Evolutionary conservation across 805 yeast species (phyloP).

Genomic region (Candida caryicola): DNA sequence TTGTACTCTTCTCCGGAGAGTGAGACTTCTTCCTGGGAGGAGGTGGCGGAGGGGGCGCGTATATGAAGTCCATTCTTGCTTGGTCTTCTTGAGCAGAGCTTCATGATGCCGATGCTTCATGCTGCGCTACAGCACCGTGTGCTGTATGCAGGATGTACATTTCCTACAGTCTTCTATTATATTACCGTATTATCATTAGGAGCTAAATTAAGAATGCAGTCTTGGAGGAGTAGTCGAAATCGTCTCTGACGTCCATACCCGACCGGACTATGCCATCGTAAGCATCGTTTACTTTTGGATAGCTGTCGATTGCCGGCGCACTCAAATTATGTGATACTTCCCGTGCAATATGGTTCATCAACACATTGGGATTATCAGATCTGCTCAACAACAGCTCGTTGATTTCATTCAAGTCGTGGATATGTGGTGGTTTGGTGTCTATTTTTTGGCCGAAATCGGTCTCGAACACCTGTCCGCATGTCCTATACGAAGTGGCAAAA

Average conservation of each 20-base stretch:
- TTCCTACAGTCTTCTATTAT: too few relatives aligned
- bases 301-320: slow-evolving; percentile 4
- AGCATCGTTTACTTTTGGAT: neutral
- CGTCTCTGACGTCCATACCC: slow-evolving; percentile 1
- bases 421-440: slow-evolving; percentile 4
- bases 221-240: slow-evolving; percentile 2
- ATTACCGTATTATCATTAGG: too few relatives aligned
- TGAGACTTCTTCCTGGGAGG: neutral
- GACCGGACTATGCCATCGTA: neutral
- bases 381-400: slow-evolving; percentile 5
- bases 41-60: slow-evolving; percentile 16
- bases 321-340: slow-evolving; percentile 8
- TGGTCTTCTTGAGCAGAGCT: too few relatives aligned
- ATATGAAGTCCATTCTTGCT: slow-evolving; percentile 12
- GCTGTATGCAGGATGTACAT: too few relatives aligned
- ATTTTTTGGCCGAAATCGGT: neutral
- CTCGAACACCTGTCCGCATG: too few relatives aligned
- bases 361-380: slow-evolving; percentile 14
- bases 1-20: neutral
- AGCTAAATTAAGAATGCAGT: neutral
- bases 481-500: neutral
- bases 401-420: slow-evolving; percentile 5
- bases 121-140: too few relatives aligned
- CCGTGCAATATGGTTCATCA: slow-evolving; percentile 12
- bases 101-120: too few relatives aligned